A percentile compares a stretch with the other conserved stretches of the same genome.
These are phyloP conservation scores for Barnettozyma californica DNA, from an alignment of 805 yeast species.

Conservation along the genomic window DNA sequence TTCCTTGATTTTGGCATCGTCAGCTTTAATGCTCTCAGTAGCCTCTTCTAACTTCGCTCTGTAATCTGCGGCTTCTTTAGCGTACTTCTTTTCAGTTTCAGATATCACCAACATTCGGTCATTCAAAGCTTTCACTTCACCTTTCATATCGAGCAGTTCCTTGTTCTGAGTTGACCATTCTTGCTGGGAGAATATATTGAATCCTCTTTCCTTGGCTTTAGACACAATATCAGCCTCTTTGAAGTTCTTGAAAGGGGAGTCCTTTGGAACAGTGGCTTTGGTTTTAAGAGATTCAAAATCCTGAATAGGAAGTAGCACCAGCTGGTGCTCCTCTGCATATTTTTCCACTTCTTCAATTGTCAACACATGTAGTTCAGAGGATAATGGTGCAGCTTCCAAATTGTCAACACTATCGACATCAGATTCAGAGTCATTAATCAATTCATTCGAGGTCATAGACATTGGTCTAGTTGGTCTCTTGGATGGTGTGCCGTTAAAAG, in stretches of 20 bases:
- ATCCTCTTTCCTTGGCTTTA: constrained; percentile 17
- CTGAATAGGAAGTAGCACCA: constrained; percentile 24
- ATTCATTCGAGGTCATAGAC: constrained; percentile 10
- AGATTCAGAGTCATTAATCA: constrained; percentile 21
- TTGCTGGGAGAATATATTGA: constrained; percentile 12
- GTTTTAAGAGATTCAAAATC: constrained; percentile 18
- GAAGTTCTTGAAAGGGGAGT: constrained; percentile 16
- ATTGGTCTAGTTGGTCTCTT: constrained; percentile 13
- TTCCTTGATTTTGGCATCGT: not conserved
- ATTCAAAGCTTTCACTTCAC: constrained; percentile 6
- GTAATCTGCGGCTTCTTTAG: constrained; percentile 20
- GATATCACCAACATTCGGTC: constrained; percentile 14
- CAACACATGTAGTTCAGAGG: constrained; percentile 18
- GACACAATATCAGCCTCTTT: constrained; percentile 13
- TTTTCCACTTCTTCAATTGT: constrained; percentile 24
- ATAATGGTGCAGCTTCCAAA: constrained; percentile 18
- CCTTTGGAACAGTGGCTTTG: constrained; percentile 26
- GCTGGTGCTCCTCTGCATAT: constrained; percentile 27
- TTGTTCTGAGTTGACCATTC: constrained; percentile 7
- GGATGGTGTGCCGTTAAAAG: constrained; percentile 11
- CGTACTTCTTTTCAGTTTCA: constrained; percentile 17
- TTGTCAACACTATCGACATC: constrained; percentile 22
- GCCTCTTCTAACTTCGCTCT: constrained; percentile 17
- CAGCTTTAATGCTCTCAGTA: constrained; percentile 3
- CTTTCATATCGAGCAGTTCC: not conserved